Evolutionary conservation across 2,329 filamentous ascomycete genomes (phyloP).

Genomic region (Fusarium ramigenum): DNA sequence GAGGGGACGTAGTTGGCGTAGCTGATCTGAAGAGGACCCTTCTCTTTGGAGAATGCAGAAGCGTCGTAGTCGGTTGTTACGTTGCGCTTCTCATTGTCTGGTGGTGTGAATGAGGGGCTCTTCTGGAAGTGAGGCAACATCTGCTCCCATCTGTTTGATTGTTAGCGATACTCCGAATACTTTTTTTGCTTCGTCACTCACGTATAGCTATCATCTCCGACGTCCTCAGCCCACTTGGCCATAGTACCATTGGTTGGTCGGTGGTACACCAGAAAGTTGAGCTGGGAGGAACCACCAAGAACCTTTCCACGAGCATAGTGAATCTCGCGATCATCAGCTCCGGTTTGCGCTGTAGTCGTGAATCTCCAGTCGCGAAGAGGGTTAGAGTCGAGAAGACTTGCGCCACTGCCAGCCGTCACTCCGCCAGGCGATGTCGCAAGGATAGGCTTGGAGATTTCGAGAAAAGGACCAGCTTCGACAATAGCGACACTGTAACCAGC

Average conservation of each 20-base stretch:
- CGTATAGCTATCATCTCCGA: slow-evolving; percentile 44
- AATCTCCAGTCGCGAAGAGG: slow-evolving; percentile 44
- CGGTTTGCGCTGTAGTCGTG: slow-evolving; percentile 41
- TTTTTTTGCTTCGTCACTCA: background rate
- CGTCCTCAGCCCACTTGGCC: slow-evolving; percentile 41
- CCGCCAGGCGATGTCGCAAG: slow-evolving; percentile 38
- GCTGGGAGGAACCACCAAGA: slow-evolving; percentile 51
- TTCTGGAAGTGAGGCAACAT: slow-evolving; percentile 43
- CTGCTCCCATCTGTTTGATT: slow-evolving; percentile 21
- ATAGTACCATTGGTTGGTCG: slow-evolving; percentile 46
- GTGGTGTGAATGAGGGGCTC: slow-evolving; percentile 41
- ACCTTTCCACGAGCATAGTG: slow-evolving; percentile 51
- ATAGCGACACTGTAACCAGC: slow-evolving; percentile 48
- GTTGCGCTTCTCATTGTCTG: slow-evolving; percentile 35
- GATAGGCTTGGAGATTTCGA: slow-evolving; percentile 46
- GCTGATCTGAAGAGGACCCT: slow-evolving; percentile 41
- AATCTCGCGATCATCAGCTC: slow-evolving; percentile 39
- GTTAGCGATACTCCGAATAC: too few species aligned
- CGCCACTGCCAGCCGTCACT: slow-evolving; percentile 36
- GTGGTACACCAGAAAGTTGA: slow-evolving; percentile 50
- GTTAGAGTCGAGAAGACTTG: slow-evolving; percentile 29
- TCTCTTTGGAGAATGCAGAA: slow-evolving; percentile 35
- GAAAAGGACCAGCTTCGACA: slow-evolving; percentile 50
- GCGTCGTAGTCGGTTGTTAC: slow-evolving; percentile 42
- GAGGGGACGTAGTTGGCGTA: slow-evolving; percentile 41